Evolutionary conservation across 1,284 basidiomycete species (phyloP), one percentile per base, ranked within the genome.

Genomic region (Irpex sp.): DNA sequence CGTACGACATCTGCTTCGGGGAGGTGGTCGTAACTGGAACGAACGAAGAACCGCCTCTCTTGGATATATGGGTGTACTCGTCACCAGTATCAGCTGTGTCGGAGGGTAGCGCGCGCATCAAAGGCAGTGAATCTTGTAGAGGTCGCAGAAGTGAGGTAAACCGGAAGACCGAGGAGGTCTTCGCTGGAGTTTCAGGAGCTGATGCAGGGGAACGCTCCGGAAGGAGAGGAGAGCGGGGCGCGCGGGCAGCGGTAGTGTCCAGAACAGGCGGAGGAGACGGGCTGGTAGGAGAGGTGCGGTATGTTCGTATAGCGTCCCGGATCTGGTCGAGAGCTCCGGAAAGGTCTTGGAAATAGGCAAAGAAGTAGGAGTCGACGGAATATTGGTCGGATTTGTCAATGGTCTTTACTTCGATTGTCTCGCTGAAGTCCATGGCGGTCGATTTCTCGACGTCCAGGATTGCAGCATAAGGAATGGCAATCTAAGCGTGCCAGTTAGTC

Each of bases 331-430:
- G 81, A 0, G 94, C 92, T 37, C 77, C 80, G 8, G 88, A 80
- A 57, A 94, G 81, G 74, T 95, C 86, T 67, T 88, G 87, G 75
- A 97, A 96, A 73, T 96, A 97, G 11, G 94, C 93, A 73, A 95
- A 94, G 77, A 94, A 95, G 76, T 97, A 97, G 11, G 93, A 95
- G 75, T 97, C 94, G 56, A 93, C 76, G 0, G 91, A 83, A 72
- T 86, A 87, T 59, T 88, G 84, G 59, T 91, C 91, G 62, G 88
- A 88, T 66, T 89, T 87, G 75, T 97, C 95, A 62, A 94, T 81
- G 17, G 96, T 93, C 77, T 94, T 95, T 70, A 97, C 84, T 77
- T 97, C 94, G 60, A 98, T 90, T 0, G 94, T 96, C 74, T 97
- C 94, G 66, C 93, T 94, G 74, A 97, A 97, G 73, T 97, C 95